These are phyloP conservation scores for Pseudozyma hubeiensis DNA, from an alignment of 1,284 basidiomycete species.

Conservation along the genomic window DNA sequence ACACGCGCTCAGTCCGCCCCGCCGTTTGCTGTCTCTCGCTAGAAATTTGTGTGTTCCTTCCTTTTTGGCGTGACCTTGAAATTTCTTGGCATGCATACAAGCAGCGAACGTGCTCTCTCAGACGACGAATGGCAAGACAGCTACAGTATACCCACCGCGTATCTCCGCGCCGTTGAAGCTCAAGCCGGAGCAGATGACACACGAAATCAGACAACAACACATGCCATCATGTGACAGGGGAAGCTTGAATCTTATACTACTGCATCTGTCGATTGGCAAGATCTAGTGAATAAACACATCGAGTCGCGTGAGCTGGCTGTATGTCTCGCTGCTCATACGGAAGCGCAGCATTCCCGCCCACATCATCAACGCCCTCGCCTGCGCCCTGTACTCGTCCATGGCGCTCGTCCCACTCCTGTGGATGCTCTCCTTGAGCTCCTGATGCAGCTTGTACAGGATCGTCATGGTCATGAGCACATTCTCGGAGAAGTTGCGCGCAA, in stretches of 20 bases:
- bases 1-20: too few relatives aligned
- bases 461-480: conserved; percentile 96
- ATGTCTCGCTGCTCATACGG: conserved; percentile 68
- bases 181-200: too few relatives aligned
- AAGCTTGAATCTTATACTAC: too few relatives aligned
- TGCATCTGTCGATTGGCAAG: not conserved
- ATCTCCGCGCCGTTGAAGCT: too few relatives aligned
- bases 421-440: conserved; percentile 62
- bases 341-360: conserved; percentile 68
- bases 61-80: too few relatives aligned
- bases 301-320: conserved; percentile 65
- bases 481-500: conserved; percentile 88
- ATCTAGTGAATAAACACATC: conserved; percentile 57
- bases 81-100: too few relatives aligned
- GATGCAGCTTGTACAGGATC: conserved; percentile 75
- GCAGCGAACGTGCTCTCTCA: too few relatives aligned
- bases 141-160: too few relatives aligned
- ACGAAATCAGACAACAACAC: not conserved
- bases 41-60: too few relatives aligned
- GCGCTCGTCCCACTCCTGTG: conserved; percentile 49
- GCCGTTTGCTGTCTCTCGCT: too few relatives aligned
- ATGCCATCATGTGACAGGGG: too few relatives aligned
- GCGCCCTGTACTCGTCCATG: conserved; percentile 62
- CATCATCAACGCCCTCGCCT: conserved; percentile 67
- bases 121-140: too few relatives aligned